These are phyloP conservation scores for Lactifluus echinatus DNA, from an alignment of 768 basidiomycete species.

Conservation along the genomic window DNA sequence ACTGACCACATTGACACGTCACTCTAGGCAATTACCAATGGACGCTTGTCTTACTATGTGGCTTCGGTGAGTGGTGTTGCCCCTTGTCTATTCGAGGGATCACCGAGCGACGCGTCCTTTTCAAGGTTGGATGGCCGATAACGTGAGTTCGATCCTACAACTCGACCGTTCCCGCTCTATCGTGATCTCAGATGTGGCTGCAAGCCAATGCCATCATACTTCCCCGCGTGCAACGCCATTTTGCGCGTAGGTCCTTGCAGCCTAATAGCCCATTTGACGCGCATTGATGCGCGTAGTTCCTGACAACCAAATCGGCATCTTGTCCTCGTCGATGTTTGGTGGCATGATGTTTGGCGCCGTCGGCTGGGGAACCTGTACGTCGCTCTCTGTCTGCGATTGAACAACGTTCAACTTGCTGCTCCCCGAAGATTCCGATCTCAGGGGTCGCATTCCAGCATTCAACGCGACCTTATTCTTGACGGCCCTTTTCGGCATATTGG, in stretches of 20 bases:
- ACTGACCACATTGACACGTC: neutral
- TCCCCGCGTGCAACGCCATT: constrained; percentile 94
- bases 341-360: constrained; percentile 98
- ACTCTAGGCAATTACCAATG: constrained; percentile 64
- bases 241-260: constrained; percentile 41
- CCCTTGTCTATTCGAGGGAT: neutral
- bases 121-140: constrained; percentile 88
- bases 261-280: constrained; percentile 4
- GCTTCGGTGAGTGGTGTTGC: constrained; percentile 56
- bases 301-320: constrained; percentile 65
- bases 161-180: neutral
- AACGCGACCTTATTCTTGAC: constrained; percentile 90
- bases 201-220: constrained; percentile 87
- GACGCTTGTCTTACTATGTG: constrained; percentile 75
- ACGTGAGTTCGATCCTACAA: constrained; percentile 40
- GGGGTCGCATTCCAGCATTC: constrained; percentile 86
- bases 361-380: constrained; percentile 84
- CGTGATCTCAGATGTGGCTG: constrained; percentile 71
- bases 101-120: neutral
- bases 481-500: constrained; percentile 74
- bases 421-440: constrained; percentile 64
- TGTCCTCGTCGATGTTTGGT: constrained; percentile 85
- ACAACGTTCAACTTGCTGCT: neutral
- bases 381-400: neutral
- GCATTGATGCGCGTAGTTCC: constrained; percentile 43